A percentile compares a stretch with the other conserved stretches of the same genome.
Conservation (phyloP, 75 land plant genomes). For the Picea sitchensis region DNA sequence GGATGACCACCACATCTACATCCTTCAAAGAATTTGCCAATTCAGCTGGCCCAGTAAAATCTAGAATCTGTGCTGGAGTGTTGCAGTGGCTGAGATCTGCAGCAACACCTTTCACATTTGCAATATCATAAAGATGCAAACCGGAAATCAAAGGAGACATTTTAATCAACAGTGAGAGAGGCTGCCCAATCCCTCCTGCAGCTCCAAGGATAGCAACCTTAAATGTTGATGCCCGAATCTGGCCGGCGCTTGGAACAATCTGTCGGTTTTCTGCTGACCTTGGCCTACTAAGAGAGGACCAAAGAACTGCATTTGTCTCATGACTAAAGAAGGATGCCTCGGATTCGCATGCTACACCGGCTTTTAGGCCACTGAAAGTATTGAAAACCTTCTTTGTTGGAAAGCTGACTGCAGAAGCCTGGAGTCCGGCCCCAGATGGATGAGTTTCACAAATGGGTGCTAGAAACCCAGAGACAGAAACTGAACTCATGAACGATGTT, state of each 20-base stretch:
- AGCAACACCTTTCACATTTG: slow-evolving; percentile 89
- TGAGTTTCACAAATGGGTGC: background rate
- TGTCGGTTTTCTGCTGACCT: slow-evolving; percentile 3
- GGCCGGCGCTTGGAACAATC: background rate
- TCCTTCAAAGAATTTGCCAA: slow-evolving; percentile 79
- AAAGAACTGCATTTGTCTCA: slow-evolving; percentile 2
- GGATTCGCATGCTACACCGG: slow-evolving; percentile 2
- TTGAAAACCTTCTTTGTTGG: background rate
- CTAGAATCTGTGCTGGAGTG: slow-evolving; percentile 97
- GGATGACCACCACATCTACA: slow-evolving; percentile 95
- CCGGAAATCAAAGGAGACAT: slow-evolving; percentile 90
- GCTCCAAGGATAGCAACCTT: slow-evolving; percentile 74
- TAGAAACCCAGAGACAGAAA: background rate
- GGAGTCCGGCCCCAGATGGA: background rate
- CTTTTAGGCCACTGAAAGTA: background rate
- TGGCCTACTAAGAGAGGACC: background rate
- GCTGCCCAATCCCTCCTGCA: slow-evolving; percentile 97
- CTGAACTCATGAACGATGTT: background rate
- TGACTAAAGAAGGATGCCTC: background rate
- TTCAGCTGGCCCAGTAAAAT: slow-evolving; percentile 82
- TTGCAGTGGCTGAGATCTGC: slow-evolving; percentile 97
- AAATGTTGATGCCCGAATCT: slow-evolving; percentile 48
- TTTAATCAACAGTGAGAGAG: slow-evolving; percentile 84
- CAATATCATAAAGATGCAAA: slow-evolving; percentile 97
- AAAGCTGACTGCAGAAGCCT: background rate